phyloP scores from a whole-genome alignment of 1,284 basidiomycete genomes.

The Malassezia brasiliensis region DNA sequence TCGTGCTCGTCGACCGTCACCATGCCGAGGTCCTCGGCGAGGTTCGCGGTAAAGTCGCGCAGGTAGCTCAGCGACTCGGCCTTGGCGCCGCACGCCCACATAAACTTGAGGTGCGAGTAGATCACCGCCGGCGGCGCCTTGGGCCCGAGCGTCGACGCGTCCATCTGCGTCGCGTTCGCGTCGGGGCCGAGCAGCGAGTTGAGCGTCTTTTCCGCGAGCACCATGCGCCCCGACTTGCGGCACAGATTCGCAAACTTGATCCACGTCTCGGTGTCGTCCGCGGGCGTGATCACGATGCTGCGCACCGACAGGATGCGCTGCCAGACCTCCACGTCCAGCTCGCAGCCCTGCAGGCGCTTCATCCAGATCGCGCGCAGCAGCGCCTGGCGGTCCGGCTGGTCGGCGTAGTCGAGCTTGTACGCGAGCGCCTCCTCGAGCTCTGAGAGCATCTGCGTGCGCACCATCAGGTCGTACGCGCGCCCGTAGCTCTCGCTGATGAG shows the following conservation, averaged over 20 bases:
- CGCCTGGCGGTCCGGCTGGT: conserved; percentile 70
- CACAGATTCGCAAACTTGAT: conserved; percentile 84
- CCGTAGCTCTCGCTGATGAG: conserved; percentile 93
- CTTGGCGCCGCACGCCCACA: conserved; percentile 78
- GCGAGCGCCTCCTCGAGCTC: conserved; percentile 95
- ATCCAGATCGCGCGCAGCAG: conserved; percentile 41
- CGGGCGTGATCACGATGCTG: conserved; percentile 82
- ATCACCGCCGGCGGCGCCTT: conserved; percentile 79
- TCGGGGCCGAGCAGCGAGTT: conserved; percentile 53
- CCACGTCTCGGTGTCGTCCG: conserved; percentile 94
- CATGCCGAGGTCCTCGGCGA: conserved; percentile 65
- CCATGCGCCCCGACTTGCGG: conserved; percentile 72
- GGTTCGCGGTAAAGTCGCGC: conserved; percentile 66
- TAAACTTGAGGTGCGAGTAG: conserved; percentile 91
- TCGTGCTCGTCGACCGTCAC: conserved; percentile 37
- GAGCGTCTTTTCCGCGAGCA: conserved; percentile 90
- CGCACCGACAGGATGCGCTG: conserved; percentile 93
- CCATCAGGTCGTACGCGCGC: conserved; percentile 85
- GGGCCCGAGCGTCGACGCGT: conserved; percentile 32
- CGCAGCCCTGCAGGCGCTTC: conserved; percentile 78
- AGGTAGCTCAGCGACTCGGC: conserved; percentile 77
- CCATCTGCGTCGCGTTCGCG: conserved; percentile 19
- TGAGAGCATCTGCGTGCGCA: conserved; percentile 95
- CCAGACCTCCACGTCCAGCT: conserved; percentile 98
- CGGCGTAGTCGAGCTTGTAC: conserved; percentile 60